Conservation (phyloP, 2,329 filamentous ascomycete genomes). For the Alternaria atra region DNA sequence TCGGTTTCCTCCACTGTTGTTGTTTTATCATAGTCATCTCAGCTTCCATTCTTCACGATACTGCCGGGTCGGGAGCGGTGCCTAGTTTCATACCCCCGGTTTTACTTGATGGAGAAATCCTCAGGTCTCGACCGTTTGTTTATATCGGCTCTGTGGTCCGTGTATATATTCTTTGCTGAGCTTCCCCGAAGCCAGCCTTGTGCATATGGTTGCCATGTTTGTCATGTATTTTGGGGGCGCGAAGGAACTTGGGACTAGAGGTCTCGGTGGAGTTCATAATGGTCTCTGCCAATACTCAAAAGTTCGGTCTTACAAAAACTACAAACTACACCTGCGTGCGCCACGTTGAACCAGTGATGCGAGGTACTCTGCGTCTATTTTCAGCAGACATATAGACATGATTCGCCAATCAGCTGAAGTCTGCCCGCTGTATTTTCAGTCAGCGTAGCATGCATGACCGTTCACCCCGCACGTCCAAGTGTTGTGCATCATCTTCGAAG, state of each 20-base stretch:
- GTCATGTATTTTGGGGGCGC: constrained; percentile 17
- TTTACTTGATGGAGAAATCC: constrained; percentile 9
- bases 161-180: constrained; percentile 23
- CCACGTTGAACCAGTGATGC: background rate
- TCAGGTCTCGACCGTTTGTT: constrained; percentile 16
- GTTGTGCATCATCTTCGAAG: background rate
- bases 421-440: background rate
- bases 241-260: constrained; percentile 8
- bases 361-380: background rate
- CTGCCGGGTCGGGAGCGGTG: constrained; percentile 20
- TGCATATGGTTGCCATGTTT: constrained; percentile 33
- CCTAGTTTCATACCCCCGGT: constrained; percentile 30
- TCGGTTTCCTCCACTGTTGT: constrained; percentile 12
- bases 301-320: constrained; percentile 9
- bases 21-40: constrained; percentile 4
- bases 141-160: constrained; percentile 16
- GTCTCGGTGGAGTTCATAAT: constrained; percentile 11
- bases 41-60: constrained; percentile 21
- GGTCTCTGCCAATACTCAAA: constrained; percentile 23
- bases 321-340: background rate
- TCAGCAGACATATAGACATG: background rate
- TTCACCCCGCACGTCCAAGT: background rate
- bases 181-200: constrained; percentile 8
- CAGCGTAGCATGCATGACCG: background rate
- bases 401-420: background rate